phyloP scores from a whole-genome alignment of 169 alveolate species.

The Plasmodium billcollinsi region DNA sequence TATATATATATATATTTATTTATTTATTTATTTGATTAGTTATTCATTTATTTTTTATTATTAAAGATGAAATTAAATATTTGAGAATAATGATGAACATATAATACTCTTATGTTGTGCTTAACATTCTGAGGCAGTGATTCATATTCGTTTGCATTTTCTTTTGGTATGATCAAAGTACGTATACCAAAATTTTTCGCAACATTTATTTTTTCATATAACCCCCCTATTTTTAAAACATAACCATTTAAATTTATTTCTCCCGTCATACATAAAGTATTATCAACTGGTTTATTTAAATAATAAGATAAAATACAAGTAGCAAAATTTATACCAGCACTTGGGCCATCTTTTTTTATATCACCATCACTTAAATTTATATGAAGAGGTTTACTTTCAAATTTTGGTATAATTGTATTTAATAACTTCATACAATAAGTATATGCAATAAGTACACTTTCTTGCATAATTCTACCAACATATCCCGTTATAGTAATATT shows the following conservation, averaged over 20 bases:
- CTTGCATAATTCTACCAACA: constrained; percentile 95
- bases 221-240: constrained; percentile 94
- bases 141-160: constrained; percentile 83
- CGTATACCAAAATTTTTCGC: constrained; percentile 93
- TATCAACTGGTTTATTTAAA: constrained; percentile 81
- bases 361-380: constrained; percentile 97
- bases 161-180: constrained; percentile 86
- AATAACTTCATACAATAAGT: constrained; percentile 90
- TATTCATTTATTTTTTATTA: not conserved
- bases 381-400: constrained; percentile 90
- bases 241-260: constrained; percentile 96
- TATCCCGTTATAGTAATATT: constrained; percentile 93
- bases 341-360: constrained; percentile 96
- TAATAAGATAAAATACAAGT: constrained; percentile 92
- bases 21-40: too few relatives aligned
- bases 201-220: constrained; percentile 94
- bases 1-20: not conserved
- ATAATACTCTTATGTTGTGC: constrained; percentile 75
- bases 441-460: constrained; percentile 93
- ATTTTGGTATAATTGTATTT: constrained; percentile 80
- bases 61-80: constrained; percentile 77
- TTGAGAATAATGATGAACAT: constrained; percentile 84
- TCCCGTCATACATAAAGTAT: constrained; percentile 95
- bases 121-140: constrained; percentile 83
- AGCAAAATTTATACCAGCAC: constrained; percentile 95